Percentiles rank a stretch among this genome's conserved stretches.
These are phyloP conservation scores for Candida smagusa DNA, from an alignment of 1,139 yeast species.

Conservation along the genomic window DNA sequence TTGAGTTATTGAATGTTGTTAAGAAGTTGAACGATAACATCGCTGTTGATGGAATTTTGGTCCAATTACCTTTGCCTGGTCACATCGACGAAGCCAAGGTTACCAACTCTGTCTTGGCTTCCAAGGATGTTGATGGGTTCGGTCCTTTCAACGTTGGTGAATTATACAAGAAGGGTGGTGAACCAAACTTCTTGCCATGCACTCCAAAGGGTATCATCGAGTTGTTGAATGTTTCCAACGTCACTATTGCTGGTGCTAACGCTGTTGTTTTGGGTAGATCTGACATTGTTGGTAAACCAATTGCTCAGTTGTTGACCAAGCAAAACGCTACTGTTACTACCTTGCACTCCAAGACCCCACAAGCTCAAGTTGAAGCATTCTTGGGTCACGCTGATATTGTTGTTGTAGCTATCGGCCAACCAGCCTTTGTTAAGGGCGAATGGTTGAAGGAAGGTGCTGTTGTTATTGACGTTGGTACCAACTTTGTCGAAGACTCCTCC, in stretches of 20 bases:
- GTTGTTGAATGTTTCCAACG: slow-evolving; percentile 61
- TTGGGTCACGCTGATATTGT: slow-evolving; percentile 82
- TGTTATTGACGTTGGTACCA: slow-evolving; percentile 95
- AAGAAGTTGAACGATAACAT: slow-evolving; percentile 62
- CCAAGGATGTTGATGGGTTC: slow-evolving; percentile 95
- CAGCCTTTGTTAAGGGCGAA: slow-evolving; percentile 79
- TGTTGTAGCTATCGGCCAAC: slow-evolving; percentile 86
- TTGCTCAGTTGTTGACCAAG: slow-evolving; percentile 74
- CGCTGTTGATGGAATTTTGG: slow-evolving; percentile 80
- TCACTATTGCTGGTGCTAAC: slow-evolving; percentile 65
- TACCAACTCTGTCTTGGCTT: slow-evolving; percentile 71
- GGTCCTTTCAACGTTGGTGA: slow-evolving; percentile 91
- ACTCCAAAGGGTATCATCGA: slow-evolving; percentile 94
- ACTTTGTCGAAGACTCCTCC: slow-evolving; percentile 72
- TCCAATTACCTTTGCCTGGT: slow-evolving; percentile 86
- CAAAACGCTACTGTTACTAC: slow-evolving; percentile 87
- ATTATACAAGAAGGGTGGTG: slow-evolving; percentile 83
- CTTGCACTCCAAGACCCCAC: slow-evolving; percentile 69
- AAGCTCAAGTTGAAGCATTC: slow-evolving; percentile 52
- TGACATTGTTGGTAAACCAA: slow-evolving; percentile 95
- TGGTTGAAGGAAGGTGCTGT: slow-evolving; percentile 85
- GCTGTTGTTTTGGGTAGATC: slow-evolving; percentile 97
- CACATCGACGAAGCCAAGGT: slow-evolving; percentile 77
- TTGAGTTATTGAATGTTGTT: slow-evolving; percentile 58
- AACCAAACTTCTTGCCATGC: slow-evolving; percentile 86